Conservation (phyloP, 2,329 filamentous ascomycete species). For the Sclerotinia sclerotiorum region DNA sequence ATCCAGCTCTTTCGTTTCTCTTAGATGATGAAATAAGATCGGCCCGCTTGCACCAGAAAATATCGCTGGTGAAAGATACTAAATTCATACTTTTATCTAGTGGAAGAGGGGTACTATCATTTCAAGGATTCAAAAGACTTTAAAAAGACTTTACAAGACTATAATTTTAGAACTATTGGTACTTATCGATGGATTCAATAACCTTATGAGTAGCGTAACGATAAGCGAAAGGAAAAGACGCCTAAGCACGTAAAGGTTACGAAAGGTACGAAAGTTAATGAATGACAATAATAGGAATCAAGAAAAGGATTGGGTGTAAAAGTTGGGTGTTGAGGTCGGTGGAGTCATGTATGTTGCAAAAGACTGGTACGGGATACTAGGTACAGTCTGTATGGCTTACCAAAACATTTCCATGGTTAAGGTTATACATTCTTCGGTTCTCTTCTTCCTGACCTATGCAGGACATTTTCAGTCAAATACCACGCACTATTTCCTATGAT, state of each 20-base stretch:
- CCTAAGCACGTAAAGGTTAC: neutral
- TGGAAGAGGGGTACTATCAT: no score
- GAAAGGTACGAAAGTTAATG: neutral
- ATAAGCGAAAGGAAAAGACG: slow-evolving; percentile 13
- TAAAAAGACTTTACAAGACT: neutral
- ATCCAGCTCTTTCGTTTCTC: neutral
- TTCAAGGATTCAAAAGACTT: no score
- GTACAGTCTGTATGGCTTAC: neutral
- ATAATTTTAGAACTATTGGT: neutral
- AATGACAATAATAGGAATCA: neutral
- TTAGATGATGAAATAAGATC: neutral
- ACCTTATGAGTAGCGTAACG: slow-evolving; percentile 3
- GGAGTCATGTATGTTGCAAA: neutral
- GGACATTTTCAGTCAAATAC: neutral
- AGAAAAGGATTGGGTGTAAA: neutral
- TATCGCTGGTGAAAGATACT: neutral
- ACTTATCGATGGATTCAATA: neutral
- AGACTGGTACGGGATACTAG: neutral
- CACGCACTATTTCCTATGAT: neutral
- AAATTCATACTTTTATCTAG: no score
- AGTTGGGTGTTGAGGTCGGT: neutral
- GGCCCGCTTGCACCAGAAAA: neutral
- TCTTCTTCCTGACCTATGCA: neutral
- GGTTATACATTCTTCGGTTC: neutral
- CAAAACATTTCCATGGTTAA: no score